Percentiles rank a stretch among this genome's conserved stretches.
Conservation (phyloP, 139 green algal species). For the Ettlia oleoabundans region DNA sequence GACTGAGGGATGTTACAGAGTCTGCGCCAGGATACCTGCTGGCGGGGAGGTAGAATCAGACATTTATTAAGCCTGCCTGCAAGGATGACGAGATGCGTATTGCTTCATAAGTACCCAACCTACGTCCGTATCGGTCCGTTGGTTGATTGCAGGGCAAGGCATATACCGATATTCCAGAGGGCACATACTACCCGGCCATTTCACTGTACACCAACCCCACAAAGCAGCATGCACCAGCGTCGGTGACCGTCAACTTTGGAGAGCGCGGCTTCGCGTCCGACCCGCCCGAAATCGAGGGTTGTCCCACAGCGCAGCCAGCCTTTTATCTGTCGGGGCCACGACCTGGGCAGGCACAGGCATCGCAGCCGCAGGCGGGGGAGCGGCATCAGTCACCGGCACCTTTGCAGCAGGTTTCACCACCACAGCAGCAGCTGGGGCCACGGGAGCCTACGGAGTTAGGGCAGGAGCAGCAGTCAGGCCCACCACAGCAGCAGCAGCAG, state of each 20-base stretch:
- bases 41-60: too few relatives aligned
- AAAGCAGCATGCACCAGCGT: slow-evolving; percentile 60
- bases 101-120: too few relatives aligned
- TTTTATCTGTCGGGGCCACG: slow-evolving; percentile 22
- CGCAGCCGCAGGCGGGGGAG: neutral
- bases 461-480: too few relatives aligned
- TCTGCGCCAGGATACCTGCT: too few relatives aligned
- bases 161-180: slow-evolving; percentile 65
- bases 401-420: neutral
- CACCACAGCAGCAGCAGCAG: too few relatives aligned
- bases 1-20: too few relatives aligned
- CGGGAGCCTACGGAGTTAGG: too few relatives aligned
- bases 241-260: slow-evolving; percentile 83
- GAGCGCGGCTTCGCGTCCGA: slow-evolving; percentile 1
- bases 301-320: slow-evolving; percentile 27
- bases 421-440: neutral
- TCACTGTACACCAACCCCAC: slow-evolving; percentile 79
- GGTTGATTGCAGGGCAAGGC: slow-evolving; percentile 15
- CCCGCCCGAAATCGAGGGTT: slow-evolving; percentile 35
- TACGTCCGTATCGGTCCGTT: too few relatives aligned
- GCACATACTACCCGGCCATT: slow-evolving; percentile 84
- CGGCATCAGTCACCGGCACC: neutral
- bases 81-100: too few relatives aligned
- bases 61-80: neutral
- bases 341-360: neutral